A percentile compares a stretch with the other conserved stretches of the same genome.
phyloP scores from a whole-genome alignment of 1,284 basidiomycete genomes.

The Ceraceosorus bombacis region DNA sequence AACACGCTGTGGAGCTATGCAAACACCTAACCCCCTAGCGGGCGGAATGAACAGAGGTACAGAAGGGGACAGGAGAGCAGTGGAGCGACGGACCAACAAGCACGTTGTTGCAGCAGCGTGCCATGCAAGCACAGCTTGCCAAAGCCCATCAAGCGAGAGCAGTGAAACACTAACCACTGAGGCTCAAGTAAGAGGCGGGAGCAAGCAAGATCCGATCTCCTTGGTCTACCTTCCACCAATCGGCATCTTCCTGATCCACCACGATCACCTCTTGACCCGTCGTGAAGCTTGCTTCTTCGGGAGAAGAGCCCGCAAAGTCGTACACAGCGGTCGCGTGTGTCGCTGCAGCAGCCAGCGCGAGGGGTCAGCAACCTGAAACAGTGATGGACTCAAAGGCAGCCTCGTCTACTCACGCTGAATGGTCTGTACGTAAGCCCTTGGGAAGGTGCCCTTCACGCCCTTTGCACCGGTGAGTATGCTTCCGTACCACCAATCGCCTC shows the following conservation, averaged over 20 bases:
- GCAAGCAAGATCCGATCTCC: slow-evolving; percentile 37
- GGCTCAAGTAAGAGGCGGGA: slow-evolving; percentile 43
- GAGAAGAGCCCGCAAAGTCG: slow-evolving; percentile 38
- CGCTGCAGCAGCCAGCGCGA: slow-evolving; percentile 11
- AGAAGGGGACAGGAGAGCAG: too few species aligned
- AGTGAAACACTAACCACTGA: slow-evolving; percentile 16
- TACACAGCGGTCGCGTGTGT: slow-evolving; percentile 41
- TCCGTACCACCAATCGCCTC: slow-evolving; percentile 78
- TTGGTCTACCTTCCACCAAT: slow-evolving; percentile 45
- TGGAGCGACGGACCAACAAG: too few species aligned
- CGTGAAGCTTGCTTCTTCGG: slow-evolving; percentile 37
- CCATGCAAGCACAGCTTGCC: too few species aligned
- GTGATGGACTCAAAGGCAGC: neutral
- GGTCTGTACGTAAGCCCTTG: slow-evolving; percentile 62
- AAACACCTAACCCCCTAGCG: too few species aligned
- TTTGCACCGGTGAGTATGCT: slow-evolving; percentile 56
- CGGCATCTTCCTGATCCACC: slow-evolving; percentile 41
- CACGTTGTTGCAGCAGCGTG: too few species aligned
- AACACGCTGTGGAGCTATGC: too few species aligned
- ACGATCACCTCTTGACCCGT: slow-evolving; percentile 38
- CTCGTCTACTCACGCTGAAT: slow-evolving; percentile 24
- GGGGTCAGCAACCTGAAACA: slow-evolving; percentile 1
- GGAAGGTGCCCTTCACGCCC: slow-evolving; percentile 77
- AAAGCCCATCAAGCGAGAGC: too few species aligned
- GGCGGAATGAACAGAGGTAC: too few species aligned